Evolutionary conservation across 2,329 filamentous ascomycete species (phyloP).

Genomic region (Eutypa lata): DNA sequence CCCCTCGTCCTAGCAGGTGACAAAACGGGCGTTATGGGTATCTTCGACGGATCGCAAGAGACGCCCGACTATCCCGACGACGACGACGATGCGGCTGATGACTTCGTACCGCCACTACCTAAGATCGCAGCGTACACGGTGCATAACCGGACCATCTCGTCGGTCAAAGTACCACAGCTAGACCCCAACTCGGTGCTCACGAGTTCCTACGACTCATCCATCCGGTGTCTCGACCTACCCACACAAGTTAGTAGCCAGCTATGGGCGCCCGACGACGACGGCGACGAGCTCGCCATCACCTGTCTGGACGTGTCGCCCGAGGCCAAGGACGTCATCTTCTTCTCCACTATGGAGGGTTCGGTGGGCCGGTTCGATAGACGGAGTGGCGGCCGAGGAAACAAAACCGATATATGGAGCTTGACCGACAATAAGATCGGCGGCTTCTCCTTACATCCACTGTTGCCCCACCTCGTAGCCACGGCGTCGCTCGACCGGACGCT

Average conservation of each 20-base stretch:
- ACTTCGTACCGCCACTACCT: constrained; percentile 64
- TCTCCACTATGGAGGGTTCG: constrained; percentile 78
- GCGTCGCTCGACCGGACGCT: constrained; percentile 86
- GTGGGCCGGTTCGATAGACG: constrained; percentile 82
- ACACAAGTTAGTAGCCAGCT: constrained; percentile 78
- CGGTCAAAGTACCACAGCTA: constrained; percentile 72
- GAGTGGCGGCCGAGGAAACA: constrained; percentile 35
- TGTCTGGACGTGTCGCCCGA: constrained; percentile 74
- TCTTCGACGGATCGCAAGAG: constrained; percentile 83
- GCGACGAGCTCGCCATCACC: constrained; percentile 76
- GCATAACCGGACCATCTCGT: constrained; percentile 83
- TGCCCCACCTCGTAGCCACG: constrained; percentile 81
- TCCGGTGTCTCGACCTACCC: constrained; percentile 79
- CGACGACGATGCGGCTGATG: constrained; percentile 69
- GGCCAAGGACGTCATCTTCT: constrained; percentile 74
- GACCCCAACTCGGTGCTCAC: constrained; percentile 77
- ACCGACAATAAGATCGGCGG: constrained; percentile 95
- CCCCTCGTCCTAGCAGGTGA: constrained; percentile 90
- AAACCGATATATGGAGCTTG: constrained; percentile 68
- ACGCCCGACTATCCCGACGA: constrained; percentile 48
- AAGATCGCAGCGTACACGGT: constrained; percentile 87
- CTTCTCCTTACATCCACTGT: constrained; percentile 76
- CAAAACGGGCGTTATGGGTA: constrained; percentile 84
- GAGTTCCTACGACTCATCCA: constrained; percentile 88
- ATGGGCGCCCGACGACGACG: constrained; percentile 68